Evolutionary conservation across 345 rosid species (phyloP).

Genomic region (Rhodamnia rubescens): DNA sequence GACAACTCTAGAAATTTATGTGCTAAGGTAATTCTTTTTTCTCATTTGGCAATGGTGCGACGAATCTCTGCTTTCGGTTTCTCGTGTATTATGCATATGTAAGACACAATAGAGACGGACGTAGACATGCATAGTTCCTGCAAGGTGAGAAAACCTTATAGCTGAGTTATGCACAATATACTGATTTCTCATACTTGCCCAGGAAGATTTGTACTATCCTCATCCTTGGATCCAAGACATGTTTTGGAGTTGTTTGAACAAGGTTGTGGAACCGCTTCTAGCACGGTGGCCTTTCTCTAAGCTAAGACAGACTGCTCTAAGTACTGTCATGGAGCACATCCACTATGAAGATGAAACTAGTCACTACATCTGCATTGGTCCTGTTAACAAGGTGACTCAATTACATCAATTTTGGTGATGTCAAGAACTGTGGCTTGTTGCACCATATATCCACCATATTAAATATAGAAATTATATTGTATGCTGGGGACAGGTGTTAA

Average conservation of each 20-base stretch:
- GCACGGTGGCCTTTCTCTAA: constrained; percentile 38
- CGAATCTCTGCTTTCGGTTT: background rate
- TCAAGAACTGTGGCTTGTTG: background rate
- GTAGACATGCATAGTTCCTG: background rate
- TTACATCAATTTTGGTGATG: background rate
- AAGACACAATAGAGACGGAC: background rate
- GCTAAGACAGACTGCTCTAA: constrained; percentile 37
- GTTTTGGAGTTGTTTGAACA: constrained; percentile 37
- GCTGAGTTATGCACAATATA: background rate
- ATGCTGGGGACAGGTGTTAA: constrained; percentile 15
- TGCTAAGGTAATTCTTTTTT: background rate
- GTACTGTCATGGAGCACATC: constrained; percentile 32
- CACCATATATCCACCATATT: background rate
- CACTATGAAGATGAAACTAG: constrained; percentile 51
- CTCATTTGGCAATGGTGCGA: background rate
- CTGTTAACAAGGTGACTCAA: constrained; percentile 15
- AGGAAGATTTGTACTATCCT: constrained; percentile 57
- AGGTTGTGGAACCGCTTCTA: constrained; percentile 34
- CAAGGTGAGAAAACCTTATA: background rate
- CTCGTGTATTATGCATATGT: background rate
- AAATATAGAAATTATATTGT: background rate
- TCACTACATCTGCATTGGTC: constrained; percentile 36
- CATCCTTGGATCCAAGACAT: constrained; percentile 43
- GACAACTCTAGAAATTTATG: too few species aligned
- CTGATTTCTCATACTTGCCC: background rate